Base-by-base conservation (phyloP, 192 early-diverging fungal genomes). In the Podila horticola region DNA sequence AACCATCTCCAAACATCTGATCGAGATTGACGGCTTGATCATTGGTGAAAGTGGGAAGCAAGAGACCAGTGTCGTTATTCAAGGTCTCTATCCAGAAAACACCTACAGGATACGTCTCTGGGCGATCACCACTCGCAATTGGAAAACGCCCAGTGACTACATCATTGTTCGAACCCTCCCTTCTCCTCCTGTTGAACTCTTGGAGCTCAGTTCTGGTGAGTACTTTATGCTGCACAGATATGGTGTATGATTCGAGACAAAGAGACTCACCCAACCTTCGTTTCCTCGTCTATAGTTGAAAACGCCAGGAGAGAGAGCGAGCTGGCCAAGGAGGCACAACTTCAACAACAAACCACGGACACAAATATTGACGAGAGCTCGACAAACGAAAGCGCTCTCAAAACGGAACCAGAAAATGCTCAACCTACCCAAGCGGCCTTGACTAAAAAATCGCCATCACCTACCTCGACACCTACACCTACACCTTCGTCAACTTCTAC, bases 61-160 rank as follows among this genome's bases (percentile, higher is more conserved):
- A 66, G 77, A 81, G 34, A 81, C 77, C n/a, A 81, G 77, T 33
- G 77, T 81, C 15, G 77, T 81, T 2, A 81, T 81, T 58, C 77
- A 81, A 28, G 77, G 77, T 5, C 63, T 81, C 5, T 69, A 81
- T 38, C 77, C 77, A 22, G 77, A 81, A 41, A 81, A 73, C 28
- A 81, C 71, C 58, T 81, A 81, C 58, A 48, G 77, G 49, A 81
- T 81, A 28, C 61, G 77, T 36, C 71, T 81, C 22, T 81, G 77
- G 77, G 77, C 77, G 8, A 73, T 81, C 57, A 81, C 77, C 1
- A 73, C 77, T 24, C 77, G 77, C 22, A 81, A 81, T 49, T 81
- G 77, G 77, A 81, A 81, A 69, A 81, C 71, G 0, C 77, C 77
- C 10, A 81, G 77, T 31, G 77, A 81, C 52, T 81, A 73, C 59